Evolutionary conservation across 2,329 filamentous ascomycete genomes (phyloP).

Genomic region (Penicillium frequentans): DNA sequence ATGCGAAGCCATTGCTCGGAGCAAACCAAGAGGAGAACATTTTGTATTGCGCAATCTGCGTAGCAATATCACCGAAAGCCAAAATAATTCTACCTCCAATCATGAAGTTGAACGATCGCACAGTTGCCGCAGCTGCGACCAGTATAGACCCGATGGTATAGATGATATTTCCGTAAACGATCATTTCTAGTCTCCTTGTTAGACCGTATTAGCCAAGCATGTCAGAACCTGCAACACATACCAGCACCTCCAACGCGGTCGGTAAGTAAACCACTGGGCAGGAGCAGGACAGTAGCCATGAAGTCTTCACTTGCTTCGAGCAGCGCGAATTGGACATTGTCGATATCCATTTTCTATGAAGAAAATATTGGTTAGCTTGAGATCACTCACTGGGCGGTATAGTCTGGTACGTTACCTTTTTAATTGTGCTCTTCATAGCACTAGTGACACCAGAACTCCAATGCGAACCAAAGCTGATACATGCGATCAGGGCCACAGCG

Average conservation of each 20-base stretch:
- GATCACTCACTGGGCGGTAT: too few species aligned
- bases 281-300: conserved; percentile 59
- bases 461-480: conserved; percentile 59
- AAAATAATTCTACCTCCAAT: conserved; percentile 57
- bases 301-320: conserved; percentile 63
- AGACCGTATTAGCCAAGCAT: too few species aligned
- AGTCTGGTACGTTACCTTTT: conserved; percentile 43
- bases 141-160: conserved; percentile 60
- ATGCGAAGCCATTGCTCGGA: conserved; percentile 61
- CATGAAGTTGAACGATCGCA: conserved; percentile 62
- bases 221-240: conserved; percentile 14
- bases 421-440: conserved; percentile 62
- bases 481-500: conserved; percentile 46
- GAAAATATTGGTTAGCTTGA: background rate
- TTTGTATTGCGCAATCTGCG: conserved; percentile 65
- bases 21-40: conserved; percentile 67
- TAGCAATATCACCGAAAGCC: conserved; percentile 63
- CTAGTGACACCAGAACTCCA: conserved; percentile 63
- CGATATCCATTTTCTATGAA: conserved; percentile 53
- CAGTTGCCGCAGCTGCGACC: conserved; percentile 57
- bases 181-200: conserved; percentile 40
- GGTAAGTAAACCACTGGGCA: conserved; percentile 57
- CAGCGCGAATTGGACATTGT: conserved; percentile 60
- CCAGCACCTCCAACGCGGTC: conserved; percentile 60
- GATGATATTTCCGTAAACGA: conserved; percentile 62